phyloP scores from a whole-genome alignment of 306 rosid genomes.

The Medicago lupulina region DNA sequence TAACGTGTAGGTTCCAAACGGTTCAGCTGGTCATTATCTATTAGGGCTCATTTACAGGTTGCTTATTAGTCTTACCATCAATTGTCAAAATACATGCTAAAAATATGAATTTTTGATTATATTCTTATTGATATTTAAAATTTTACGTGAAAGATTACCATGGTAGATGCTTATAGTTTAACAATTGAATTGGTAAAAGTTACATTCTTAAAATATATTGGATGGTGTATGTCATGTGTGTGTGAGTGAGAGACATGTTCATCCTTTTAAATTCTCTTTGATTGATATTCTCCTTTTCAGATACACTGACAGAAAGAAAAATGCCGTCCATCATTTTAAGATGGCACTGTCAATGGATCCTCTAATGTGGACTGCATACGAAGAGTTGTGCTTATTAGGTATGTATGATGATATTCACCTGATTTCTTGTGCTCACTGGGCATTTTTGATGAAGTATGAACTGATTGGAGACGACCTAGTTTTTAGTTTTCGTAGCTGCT shows the following conservation, averaged over 20 bases:
- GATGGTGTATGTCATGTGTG: conserved; percentile 1
- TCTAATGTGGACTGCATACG: conserved; percentile 84
- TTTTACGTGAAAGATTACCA: conserved; percentile 22
- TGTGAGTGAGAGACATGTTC: not conserved
- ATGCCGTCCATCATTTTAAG: conserved; percentile 54
- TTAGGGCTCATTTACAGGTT: conserved; percentile 96
- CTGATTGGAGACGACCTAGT: conserved; percentile 10
- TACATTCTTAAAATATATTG: conserved; percentile 1
- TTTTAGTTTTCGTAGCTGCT: conserved; percentile 8
- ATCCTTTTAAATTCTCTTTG: conserved; percentile 9
- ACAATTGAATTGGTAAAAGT: conserved; percentile 11
- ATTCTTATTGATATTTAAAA: not conserved
- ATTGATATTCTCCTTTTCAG: conserved; percentile 43
- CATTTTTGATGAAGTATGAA: conserved; percentile 1
- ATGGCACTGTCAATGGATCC: conserved; percentile 56
- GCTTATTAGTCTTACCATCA: conserved; percentile 37
- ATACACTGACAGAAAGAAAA: conserved; percentile 57
- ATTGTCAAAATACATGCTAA: conserved; percentile 2
- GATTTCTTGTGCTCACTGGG: conserved; percentile 12
- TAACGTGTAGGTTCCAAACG: conserved; percentile 84
- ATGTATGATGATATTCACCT: conserved; percentile 43
- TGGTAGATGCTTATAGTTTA: conserved; percentile 8
- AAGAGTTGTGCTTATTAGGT: conserved; percentile 95
- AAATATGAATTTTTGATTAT: conserved; percentile 26
- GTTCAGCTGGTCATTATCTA: conserved; percentile 97